A percentile compares a stretch with the other conserved stretches of the same genome.
Conservation (phyloP, 75 land plant species). For the Picea sitchensis region DNA sequence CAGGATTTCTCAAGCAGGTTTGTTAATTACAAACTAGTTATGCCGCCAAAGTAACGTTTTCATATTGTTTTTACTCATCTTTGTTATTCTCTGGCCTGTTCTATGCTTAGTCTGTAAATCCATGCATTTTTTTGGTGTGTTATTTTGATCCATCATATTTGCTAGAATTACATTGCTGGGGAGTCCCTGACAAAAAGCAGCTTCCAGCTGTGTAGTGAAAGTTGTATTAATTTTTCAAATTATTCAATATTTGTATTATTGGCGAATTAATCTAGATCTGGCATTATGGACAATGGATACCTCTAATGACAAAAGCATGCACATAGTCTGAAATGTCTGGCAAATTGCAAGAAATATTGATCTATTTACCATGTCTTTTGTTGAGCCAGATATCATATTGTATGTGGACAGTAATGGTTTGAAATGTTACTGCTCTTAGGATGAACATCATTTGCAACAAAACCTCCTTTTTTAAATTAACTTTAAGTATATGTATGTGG, state of each 20-base stretch:
- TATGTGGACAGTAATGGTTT: no score
- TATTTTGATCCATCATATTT: no score
- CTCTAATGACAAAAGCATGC: background rate
- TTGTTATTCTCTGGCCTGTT: background rate
- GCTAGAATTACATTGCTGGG: no score
- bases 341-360: background rate
- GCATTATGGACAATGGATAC: background rate
- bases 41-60: background rate
- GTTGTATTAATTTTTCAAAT: no score
- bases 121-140: background rate
- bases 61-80: background rate
- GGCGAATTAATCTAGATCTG: background rate
- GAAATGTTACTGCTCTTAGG: background rate
- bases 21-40: background rate
- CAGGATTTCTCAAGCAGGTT: constrained; percentile 89
- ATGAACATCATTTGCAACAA: background rate
- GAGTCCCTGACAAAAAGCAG: background rate
- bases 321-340: background rate
- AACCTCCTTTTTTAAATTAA: constrained; percentile 4
- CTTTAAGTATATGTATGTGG: background rate
- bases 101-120: background rate
- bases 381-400: background rate
- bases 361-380: background rate
- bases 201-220: background rate
- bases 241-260: background rate